Conservation (phyloP, 2,329 filamentous ascomycete species). For the Apiospora hydei region DNA sequence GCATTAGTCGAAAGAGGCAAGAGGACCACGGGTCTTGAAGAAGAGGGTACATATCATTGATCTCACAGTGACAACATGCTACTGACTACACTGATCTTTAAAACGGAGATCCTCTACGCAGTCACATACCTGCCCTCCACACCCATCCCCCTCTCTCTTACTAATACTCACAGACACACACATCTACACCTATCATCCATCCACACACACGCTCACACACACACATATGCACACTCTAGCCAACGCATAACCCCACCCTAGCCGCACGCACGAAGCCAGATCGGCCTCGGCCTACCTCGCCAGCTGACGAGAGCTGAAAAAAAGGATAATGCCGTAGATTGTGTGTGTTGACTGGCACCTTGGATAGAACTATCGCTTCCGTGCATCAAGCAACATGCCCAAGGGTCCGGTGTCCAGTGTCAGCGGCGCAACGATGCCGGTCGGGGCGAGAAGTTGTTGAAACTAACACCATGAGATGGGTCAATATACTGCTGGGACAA, state of each 20-base stretch:
- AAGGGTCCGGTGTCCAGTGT: neutral
- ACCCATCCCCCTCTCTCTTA: neutral
- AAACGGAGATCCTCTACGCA: neutral
- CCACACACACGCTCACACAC: constrained; percentile 9
- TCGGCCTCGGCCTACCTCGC: constrained; percentile 16
- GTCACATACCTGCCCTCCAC: neutral
- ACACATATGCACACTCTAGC: constrained; percentile 13
- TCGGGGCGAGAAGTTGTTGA: neutral
- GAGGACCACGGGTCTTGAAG: neutral
- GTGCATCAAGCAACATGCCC: neutral
- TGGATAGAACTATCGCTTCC: neutral
- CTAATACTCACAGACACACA: neutral
- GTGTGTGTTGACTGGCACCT: neutral
- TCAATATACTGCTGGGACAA: neutral
- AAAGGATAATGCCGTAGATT: neutral
- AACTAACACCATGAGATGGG: neutral
- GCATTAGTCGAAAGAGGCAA: neutral
- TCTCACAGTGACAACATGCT: neutral
- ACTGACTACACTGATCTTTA: neutral
- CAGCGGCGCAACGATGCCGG: neutral
- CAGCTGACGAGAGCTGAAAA: constrained; percentile 17
- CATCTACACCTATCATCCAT: neutral
- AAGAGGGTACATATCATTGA: neutral
- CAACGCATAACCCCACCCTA: constrained; percentile 1
- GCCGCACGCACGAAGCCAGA: constrained; percentile 10